Base-by-base conservation (phyloP, 192 early-diverging fungal species). In the Allomyces macrogynus region DNA sequence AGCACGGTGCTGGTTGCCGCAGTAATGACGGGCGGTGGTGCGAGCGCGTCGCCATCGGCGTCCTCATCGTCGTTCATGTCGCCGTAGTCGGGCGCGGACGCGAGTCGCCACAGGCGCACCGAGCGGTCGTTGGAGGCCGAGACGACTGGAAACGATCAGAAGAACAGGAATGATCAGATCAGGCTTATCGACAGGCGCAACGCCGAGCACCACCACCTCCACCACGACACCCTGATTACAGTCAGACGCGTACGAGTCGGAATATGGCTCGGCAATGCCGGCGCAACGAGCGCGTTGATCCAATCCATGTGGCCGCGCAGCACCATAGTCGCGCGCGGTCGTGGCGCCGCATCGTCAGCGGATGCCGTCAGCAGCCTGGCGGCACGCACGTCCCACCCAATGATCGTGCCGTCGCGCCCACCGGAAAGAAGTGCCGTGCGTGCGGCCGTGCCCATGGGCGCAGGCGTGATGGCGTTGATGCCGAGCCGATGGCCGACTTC, bases 111-210 rank as follows among this genome's bases (percentile, higher is more conserved):
- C 12, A 91, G 69, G 63, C 84, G 83, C 23, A 99, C 79, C 22
- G 92, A 89, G 66, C 91, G 81, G 69, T 99, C 95, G 8, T 88
- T 89, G 10, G 93, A 96, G n/a, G 87, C 89, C 20, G 89, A 86
- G 0, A 95, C 74, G 4, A 93, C 89, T 78, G 72, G 69, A 24
- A 62, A 61, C 20, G 64, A 24, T 43, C 66, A 43, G 69, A 57
- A 62, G 43, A 20, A 40, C n/a, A 57, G 10, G 4, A 20, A 25
- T 10, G 11, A 60, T 10, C 60, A 57, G 12, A n/a, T 60, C 23
- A n/a, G 25, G 10, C 9, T 0, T 5, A 60, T 22, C 23, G 40
- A 26, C 42, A 23, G 8, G 22, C 18, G 54, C 24, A 64, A 20
- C 43, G n/a, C 25, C 60, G 61, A 23, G n/a, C n/a, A n/a, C 23